Conservation (phyloP, 2,329 filamentous ascomycete species). For the Pezicula rhizophila region DNA sequence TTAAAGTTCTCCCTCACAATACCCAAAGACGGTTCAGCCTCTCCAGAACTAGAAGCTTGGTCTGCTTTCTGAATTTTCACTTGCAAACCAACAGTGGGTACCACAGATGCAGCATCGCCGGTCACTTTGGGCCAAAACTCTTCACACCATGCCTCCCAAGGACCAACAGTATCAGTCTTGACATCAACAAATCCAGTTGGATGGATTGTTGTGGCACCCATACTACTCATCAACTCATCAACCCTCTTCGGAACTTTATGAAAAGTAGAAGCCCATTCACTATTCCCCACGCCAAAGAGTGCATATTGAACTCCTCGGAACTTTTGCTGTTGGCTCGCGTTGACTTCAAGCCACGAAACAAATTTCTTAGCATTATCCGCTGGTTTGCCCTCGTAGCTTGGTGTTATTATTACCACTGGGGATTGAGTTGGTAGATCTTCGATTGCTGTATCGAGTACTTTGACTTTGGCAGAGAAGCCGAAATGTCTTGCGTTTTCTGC, state of each 20-base stretch:
- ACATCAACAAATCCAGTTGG: too few relatives aligned
- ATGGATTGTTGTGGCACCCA: neutral
- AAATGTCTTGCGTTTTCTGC: conserved; percentile 51
- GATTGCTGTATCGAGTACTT: conserved; percentile 55
- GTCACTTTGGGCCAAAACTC: too few relatives aligned
- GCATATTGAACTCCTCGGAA: neutral
- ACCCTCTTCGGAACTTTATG: neutral
- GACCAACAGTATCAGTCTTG: too few relatives aligned
- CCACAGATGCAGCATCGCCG: too few relatives aligned
- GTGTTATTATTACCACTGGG: conserved; percentile 61
- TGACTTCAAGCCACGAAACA: conserved; percentile 56
- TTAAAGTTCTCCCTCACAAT: too few relatives aligned
- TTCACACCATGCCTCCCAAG: too few relatives aligned
- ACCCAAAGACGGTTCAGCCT: too few relatives aligned
- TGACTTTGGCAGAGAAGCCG: conserved; percentile 52
- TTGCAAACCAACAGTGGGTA: too few relatives aligned
- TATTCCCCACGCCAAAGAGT: neutral
- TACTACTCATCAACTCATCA: neutral
- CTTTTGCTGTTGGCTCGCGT: conserved; percentile 30
- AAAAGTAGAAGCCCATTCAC: neutral
- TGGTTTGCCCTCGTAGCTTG: conserved; percentile 69
- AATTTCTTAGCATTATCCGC: conserved; percentile 68
- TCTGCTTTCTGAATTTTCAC: too few relatives aligned
- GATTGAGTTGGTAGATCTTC: conserved; percentile 52
- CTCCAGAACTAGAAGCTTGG: too few relatives aligned